phyloP scores from a whole-genome alignment of 768 basidiomycete species.

The Phylloporus sp. region DNA sequence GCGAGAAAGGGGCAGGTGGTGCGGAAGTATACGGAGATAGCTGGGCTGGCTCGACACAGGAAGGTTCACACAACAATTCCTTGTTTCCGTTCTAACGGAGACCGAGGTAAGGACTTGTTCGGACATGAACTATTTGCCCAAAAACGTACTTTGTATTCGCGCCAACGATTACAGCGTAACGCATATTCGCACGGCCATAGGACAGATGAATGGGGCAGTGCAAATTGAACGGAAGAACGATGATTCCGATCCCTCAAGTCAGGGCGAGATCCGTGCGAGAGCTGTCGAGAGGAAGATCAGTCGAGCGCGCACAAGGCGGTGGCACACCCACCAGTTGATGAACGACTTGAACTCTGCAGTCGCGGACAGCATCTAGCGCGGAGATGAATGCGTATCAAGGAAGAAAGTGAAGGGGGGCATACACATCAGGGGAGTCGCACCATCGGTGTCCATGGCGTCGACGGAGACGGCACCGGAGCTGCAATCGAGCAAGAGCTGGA shows the following conservation, averaged over 20 bases:
- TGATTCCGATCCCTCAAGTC: conserved; percentile 71
- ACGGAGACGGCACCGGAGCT: conserved; percentile 62
- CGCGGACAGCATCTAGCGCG: conserved; percentile 67
- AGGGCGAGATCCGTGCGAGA: conserved; percentile 67
- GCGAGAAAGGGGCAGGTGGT: conserved; percentile 27
- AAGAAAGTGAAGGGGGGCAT: conserved; percentile 30
- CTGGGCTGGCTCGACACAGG: conserved; percentile 15
- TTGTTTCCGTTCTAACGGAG: conserved; percentile 30
- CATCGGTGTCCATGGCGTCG: conserved; percentile 69
- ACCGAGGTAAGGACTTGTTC: not conserved
- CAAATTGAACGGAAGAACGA: conserved; percentile 68
- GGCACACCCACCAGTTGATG: conserved; percentile 51
- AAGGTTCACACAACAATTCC: conserved; percentile 24
- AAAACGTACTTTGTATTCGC: conserved; percentile 51
- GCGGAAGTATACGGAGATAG: conserved; percentile 27
- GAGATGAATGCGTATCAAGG: not conserved
- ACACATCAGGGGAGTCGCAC: conserved; percentile 85
- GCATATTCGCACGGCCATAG: conserved; percentile 70
- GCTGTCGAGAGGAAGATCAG: conserved; percentile 23
- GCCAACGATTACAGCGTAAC: conserved; percentile 57
- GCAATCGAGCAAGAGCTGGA: conserved; percentile 61
- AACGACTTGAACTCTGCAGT: conserved; percentile 66
- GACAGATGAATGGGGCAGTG: conserved; percentile 55
- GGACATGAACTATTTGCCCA: not conserved
- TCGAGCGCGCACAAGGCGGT: conserved; percentile 1